Evolutionary conservation across 306 rosid genomes (phyloP).

Genomic region (Rosa persica): DNA sequence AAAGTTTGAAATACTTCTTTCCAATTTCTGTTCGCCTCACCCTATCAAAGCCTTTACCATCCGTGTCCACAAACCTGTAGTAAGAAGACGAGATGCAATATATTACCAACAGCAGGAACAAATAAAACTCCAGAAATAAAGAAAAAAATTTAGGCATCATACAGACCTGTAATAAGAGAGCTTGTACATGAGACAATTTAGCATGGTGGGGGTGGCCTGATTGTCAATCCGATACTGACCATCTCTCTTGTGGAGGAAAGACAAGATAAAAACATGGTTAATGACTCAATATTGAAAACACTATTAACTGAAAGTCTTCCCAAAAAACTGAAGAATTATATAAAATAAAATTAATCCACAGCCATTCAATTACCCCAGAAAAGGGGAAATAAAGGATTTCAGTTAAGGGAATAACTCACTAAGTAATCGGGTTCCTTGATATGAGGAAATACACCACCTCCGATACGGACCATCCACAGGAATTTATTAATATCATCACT

Average conservation of each 20-base stretch:
- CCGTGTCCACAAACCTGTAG: slow-evolving; percentile 94
- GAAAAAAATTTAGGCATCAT: slow-evolving; percentile 23
- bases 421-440: slow-evolving; percentile 93
- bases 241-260: slow-evolving; percentile 63
- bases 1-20: slow-evolving; percentile 86
- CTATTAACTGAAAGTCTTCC: neutral
- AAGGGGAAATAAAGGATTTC: neutral
- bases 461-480: slow-evolving; percentile 99
- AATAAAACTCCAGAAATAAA: neutral
- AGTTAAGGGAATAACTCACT: slow-evolving; percentile 44
- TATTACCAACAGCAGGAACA: slow-evolving; percentile 1
- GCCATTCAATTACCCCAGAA: neutral
- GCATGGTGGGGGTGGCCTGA: slow-evolving; percentile 95
- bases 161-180: slow-evolving; percentile 95
- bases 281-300: neutral
- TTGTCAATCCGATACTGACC: slow-evolving; percentile 97
- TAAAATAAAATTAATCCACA: neutral
- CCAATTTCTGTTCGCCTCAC: slow-evolving; percentile 96
- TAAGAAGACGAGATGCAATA: slow-evolving; percentile 16
- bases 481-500: slow-evolving; percentile 98
- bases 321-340: neutral
- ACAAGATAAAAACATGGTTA: slow-evolving; percentile 5
- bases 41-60: slow-evolving; percentile 88
- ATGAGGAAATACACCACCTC: slow-evolving; percentile 99
- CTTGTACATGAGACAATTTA: slow-evolving; percentile 94